Base-by-base conservation (phyloP, 202 grass and related monocot genomes). In the Carex sylvatica region DNA sequence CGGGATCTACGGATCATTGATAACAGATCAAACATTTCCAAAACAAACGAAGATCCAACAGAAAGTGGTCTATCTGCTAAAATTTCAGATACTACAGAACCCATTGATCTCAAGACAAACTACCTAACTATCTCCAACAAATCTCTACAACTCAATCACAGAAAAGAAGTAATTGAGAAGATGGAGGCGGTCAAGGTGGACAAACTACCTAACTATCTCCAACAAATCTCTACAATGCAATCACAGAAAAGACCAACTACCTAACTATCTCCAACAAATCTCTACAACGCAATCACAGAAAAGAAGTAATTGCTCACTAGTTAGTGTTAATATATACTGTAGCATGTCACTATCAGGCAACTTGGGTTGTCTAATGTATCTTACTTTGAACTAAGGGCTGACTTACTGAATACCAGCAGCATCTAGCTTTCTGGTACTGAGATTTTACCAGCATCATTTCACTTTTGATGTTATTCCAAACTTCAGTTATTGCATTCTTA, bases 51-150 rank as follows among this genome's bases (percentile, higher is more conserved):
- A 66, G 28, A 66, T 67, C 46, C 54, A 51, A 14, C 36, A 14
- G 11, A 28, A 79, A 44, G 7, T 36, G 53, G 20, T 56, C 9
- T 12, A 19, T 30, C 23, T 9, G 44, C 44, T 6, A 6, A 18
- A 49, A 80, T 62, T 28, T 13, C 31, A 80, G 60, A 64, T 63
- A 47, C 4, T 15, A 65, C 33, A 80, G 49, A 80, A 0, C 26
- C 23, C 16, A 75, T 26, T 22, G 49, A 54, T 75, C 72, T 18
- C 20, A 33, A 54, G 3, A 54, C 2, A 31, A 54, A 9, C 49
- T 31, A 54, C 24, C 49, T n/a, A 55, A 52, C 73, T 76, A 59
- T 58, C 52, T 30, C 74, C 74, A 4, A 77, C 9, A 77, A 76
- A 36, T 31, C 30, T 33, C 23, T 56, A 75, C 47, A 51, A 15